Percentiles rank a stretch among this genome's conserved stretches.
Conservation (phyloP, 2,329 filamentous ascomycete genomes). For the Botrytis deweyae region DNA sequence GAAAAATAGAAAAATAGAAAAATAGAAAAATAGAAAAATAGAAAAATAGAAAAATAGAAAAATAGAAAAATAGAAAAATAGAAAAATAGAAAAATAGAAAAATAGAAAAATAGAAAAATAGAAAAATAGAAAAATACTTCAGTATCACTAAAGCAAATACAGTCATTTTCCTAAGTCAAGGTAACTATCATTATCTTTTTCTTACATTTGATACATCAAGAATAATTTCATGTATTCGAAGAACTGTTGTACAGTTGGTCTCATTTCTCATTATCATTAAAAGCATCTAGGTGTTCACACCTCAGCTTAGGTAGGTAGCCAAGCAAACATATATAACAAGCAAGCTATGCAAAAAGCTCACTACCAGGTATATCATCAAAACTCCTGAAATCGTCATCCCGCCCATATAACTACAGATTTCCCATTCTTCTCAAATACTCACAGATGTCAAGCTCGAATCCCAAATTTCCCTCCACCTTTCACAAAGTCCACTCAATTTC, state of each 20-base stretch:
- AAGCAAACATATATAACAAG: not conserved
- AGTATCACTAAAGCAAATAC: no score
- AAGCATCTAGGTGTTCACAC: not conserved
- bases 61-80: no score
- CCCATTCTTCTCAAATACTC: not conserved
- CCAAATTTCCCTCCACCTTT: no score
- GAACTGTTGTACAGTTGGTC: not conserved
- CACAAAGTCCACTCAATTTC: not conserved
- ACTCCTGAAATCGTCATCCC: not conserved
- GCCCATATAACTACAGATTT: not conserved
- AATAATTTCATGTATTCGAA: not conserved
- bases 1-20: no score
- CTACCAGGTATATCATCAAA: not conserved
- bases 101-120: not conserved
- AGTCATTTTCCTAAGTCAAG: no score
- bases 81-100: no score
- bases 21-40: no score
- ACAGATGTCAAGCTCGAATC: not conserved
- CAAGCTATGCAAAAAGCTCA: not conserved
- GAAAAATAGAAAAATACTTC: not conserved
- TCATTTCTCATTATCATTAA: conserved; percentile 4
- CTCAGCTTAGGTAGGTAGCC: not conserved
- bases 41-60: no score
- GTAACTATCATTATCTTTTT: not conserved
- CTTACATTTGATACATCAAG: not conserved